Conservation (phyloP, 176 grass and related monocot species). For the Bolboschoenus planiculmis region DNA sequence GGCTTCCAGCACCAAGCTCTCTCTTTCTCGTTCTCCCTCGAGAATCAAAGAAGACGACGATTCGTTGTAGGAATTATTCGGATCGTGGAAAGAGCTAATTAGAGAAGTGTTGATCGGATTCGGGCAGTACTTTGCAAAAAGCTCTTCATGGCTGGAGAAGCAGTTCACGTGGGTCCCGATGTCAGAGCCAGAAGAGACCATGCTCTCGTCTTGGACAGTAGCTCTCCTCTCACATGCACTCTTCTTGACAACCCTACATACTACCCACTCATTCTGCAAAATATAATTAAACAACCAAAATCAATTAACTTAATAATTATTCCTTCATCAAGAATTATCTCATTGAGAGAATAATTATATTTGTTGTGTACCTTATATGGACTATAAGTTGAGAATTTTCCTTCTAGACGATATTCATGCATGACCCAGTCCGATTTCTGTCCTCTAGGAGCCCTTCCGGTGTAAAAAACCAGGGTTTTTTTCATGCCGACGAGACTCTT, state of each 20-base stretch:
- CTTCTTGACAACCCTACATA: conserved; percentile 37
- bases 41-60: not conserved
- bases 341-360: not conserved
- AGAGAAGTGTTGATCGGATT: not conserved
- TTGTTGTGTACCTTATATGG: conserved; percentile 16
- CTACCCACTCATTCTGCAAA: conserved; percentile 35
- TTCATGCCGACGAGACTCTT: conserved; percentile 31
- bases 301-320: not conserved
- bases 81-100: not conserved
- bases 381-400: not conserved
- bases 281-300: not conserved
- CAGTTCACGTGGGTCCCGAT: not conserved
- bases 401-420: conserved; percentile 37
- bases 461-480: conserved; percentile 48
- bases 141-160: conserved; percentile 1
- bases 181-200: not conserved
- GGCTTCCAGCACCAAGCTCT: not conserved
- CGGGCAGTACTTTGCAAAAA: not conserved
- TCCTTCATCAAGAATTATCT: not conserved
- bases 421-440: conserved; percentile 40
- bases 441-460: conserved; percentile 33
- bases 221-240: not conserved
- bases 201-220: not conserved
- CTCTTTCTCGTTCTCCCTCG: not conserved
- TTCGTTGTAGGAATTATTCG: not conserved